These are phyloP conservation scores for Nicotiana tomentosiformis DNA, from an alignment of 257 asterid species.

Conservation along the genomic window DNA sequence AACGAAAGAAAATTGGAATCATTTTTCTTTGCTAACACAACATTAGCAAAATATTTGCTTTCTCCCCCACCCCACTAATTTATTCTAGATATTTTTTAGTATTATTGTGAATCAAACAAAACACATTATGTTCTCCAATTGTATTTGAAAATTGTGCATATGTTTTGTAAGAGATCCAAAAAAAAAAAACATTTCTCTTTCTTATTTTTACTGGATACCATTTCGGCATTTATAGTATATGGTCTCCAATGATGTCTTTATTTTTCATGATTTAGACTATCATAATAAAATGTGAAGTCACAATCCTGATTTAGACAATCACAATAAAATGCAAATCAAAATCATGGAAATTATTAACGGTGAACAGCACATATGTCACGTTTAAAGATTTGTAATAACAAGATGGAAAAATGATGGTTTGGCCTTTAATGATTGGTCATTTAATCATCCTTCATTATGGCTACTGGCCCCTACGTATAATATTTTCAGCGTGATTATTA, in stretches of 20 bases:
- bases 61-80: no score
- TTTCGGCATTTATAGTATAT: no score
- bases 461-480: constrained; percentile 14
- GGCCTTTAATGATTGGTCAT: constrained; percentile 20
- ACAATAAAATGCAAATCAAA: not conserved
- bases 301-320: not conserved
- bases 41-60: not conserved
- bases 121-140: no score
- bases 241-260: no score
- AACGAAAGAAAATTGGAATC: not conserved
- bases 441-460: constrained; percentile 30
- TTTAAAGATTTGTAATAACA: constrained; percentile 11
- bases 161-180: no score
- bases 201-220: no score
- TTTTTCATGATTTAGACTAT: not conserved
- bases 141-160: no score
- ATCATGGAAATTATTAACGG: not conserved
- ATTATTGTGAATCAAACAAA: no score
- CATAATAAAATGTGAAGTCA: not conserved
- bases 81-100: no score
- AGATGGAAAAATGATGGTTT: constrained; percentile 5
- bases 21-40: not conserved
- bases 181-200: no score
- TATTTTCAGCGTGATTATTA: not conserved
- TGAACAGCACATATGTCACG: not conserved